These are phyloP conservation scores for Cladophialophora psammophila DNA, from an alignment of 2,329 filamentous ascomycete genomes.

Conservation along the genomic window DNA sequence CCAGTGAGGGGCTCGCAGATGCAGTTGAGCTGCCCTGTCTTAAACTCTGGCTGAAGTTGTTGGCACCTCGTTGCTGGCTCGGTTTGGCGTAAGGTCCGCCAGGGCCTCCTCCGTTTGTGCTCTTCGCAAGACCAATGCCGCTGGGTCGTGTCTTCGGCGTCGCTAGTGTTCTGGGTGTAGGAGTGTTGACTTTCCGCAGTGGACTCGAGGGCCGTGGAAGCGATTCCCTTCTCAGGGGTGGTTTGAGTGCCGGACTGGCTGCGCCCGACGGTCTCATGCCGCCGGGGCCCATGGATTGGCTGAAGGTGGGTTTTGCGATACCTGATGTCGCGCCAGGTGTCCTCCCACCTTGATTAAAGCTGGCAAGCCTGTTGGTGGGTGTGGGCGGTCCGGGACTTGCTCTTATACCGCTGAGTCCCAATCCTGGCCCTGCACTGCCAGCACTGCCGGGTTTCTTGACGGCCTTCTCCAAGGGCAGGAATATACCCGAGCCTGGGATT, in stretches of 20 bases:
- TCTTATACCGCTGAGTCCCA: conserved; percentile 30
- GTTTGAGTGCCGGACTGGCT: conserved; percentile 74
- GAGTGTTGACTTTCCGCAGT: conserved; percentile 68
- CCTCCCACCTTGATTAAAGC: conserved; percentile 56
- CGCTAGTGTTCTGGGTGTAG: conserved; percentile 32
- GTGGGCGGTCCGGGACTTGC: conserved; percentile 47
- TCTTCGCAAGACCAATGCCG: conserved; percentile 44
- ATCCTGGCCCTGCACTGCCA: conserved; percentile 5
- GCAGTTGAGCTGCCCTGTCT: conserved; percentile 36
- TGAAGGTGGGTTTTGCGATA: conserved; percentile 78
- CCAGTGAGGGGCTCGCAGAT: conserved; percentile 38
- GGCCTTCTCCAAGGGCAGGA: conserved; percentile 85
- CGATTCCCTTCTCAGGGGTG: conserved; percentile 71
- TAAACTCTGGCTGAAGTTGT: conserved; percentile 47
- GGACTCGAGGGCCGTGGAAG: conserved; percentile 90
- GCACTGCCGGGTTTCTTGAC: conserved; percentile 72
- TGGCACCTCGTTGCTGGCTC: conserved; percentile 58
- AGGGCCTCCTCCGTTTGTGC: conserved; percentile 63
- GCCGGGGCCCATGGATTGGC: conserved; percentile 82
- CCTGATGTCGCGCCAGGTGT: conserved; percentile 54
- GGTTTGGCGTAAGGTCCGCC: conserved; percentile 56
- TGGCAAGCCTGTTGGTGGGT: conserved; percentile 63
- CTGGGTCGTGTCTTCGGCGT: conserved; percentile 40
- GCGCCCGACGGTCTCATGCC: conserved; percentile 56
- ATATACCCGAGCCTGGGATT: conserved; percentile 85